Conservation (phyloP, 768 basidiomycete species). For the Cyclocybe aegerita region DNA sequence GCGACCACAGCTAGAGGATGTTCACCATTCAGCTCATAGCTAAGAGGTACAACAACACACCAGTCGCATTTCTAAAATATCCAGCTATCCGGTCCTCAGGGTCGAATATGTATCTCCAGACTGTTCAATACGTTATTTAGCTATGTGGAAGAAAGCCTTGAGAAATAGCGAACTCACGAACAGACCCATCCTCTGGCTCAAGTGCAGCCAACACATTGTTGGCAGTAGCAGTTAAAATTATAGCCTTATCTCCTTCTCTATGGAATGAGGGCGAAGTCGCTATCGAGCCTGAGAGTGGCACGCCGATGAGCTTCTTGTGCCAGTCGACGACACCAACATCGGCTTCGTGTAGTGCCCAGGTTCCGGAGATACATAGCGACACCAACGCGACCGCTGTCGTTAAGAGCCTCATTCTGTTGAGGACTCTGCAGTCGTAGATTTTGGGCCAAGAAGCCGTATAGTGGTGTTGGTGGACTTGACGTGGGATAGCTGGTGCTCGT, state of each 20-base stretch:
- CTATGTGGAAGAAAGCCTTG: background rate
- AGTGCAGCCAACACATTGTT: conserved; percentile 81
- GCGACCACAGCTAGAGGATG: conserved; percentile 50
- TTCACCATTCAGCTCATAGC: background rate
- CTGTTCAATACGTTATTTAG: conserved; percentile 33
- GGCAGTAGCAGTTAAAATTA: conserved; percentile 65
- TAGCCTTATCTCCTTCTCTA: conserved; percentile 34
- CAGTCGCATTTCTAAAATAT: conserved; percentile 55
- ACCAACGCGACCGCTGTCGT: conserved; percentile 15
- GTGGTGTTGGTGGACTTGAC: background rate
- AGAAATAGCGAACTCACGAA: conserved; percentile 50
- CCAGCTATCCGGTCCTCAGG: conserved; percentile 63
- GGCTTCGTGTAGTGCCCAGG: conserved; percentile 61
- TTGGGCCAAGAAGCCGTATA: background rate
- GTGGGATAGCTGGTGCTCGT: conserved; percentile 3
- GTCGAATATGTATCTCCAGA: conserved; percentile 82
- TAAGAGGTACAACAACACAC: conserved; percentile 38
- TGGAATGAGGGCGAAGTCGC: conserved; percentile 64
- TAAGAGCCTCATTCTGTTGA: conserved; percentile 27
- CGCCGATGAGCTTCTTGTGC: conserved; percentile 77
- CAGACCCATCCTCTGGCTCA: conserved; percentile 61
- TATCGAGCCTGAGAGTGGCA: conserved; percentile 54
- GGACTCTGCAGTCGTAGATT: background rate
- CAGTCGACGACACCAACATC: conserved; percentile 87
- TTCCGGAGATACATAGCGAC: conserved; percentile 16